phyloP scores from a whole-genome alignment of 306 rosid species.

The Pyrus betulifolia region DNA sequence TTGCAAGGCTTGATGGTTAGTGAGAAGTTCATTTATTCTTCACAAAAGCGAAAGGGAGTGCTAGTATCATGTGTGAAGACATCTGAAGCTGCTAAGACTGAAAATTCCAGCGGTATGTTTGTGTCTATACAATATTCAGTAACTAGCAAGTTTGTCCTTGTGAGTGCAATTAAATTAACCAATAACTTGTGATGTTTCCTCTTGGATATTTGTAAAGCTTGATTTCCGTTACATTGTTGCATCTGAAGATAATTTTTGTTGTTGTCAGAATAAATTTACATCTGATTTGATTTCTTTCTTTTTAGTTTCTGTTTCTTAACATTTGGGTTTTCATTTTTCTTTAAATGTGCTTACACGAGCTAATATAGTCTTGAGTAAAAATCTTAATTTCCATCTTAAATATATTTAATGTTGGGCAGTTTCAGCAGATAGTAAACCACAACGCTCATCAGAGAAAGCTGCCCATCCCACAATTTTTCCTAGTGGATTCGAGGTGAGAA shows the following conservation, averaged over 20 bases:
- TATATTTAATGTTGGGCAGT: constrained; percentile 23
- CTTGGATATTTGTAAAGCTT: neutral
- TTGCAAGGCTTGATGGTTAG: constrained; percentile 38
- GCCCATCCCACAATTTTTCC: constrained; percentile 57
- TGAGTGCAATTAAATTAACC: neutral
- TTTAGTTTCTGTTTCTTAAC: neutral
- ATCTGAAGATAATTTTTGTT: neutral
- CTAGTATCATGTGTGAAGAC: constrained; percentile 50
- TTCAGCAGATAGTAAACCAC: constrained; percentile 36
- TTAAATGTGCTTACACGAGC: neutral
- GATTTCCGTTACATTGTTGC: neutral
- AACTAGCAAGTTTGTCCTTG: neutral
- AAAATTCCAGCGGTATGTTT: constrained; percentile 55
- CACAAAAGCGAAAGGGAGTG: constrained; percentile 35
- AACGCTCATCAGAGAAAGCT: constrained; percentile 41
- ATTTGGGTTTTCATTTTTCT: neutral
- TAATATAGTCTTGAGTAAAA: neutral
- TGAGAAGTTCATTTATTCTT: constrained; percentile 33
- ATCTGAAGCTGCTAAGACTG: constrained; percentile 43
- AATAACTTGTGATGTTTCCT: neutral
- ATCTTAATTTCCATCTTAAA: constrained; percentile 5
- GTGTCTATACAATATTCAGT: neutral
- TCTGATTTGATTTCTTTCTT: neutral
- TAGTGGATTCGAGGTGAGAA: constrained; percentile 79
- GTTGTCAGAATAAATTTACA: neutral